These are phyloP conservation scores for Coemansia sp. DNA, from an alignment of 192 early-diverging fungal species.

Conservation along the genomic window DNA sequence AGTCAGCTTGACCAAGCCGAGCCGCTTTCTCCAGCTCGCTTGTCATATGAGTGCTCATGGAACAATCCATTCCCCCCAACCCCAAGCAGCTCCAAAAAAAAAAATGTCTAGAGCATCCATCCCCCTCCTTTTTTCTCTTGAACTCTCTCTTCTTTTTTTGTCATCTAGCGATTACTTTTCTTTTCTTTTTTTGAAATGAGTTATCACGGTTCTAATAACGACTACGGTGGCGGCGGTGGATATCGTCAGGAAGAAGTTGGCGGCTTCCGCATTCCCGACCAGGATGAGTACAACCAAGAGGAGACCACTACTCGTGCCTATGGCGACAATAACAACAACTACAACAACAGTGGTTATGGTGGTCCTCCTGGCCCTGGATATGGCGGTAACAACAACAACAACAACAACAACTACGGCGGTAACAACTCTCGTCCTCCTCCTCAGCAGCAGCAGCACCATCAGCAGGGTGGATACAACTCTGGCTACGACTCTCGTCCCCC, in stretches of 20 bases:
- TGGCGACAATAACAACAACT: slow-evolving; percentile 11
- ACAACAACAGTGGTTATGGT: too few species aligned
- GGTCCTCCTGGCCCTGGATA: neutral
- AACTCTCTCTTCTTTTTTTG: neutral
- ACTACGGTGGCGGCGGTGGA: neutral
- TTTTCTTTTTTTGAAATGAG: slow-evolving; percentile 16
- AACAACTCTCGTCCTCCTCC: slow-evolving; percentile 9
- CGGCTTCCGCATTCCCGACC: slow-evolving; percentile 16
- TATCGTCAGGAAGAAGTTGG: neutral
- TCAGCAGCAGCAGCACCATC: slow-evolving; percentile 9
- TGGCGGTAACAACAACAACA: slow-evolving; percentile 9
- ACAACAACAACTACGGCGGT: neutral
- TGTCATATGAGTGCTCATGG: too few species aligned
- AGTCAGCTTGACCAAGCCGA: too few species aligned
- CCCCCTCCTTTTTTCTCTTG: neutral
- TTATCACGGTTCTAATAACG: slow-evolving; percentile 17
- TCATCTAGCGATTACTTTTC: slow-evolving; percentile 9
- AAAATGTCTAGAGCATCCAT: too few species aligned
- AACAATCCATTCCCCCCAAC: neutral
- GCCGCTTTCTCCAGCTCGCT: too few species aligned
- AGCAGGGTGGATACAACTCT: neutral
- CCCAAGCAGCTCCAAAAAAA: neutral
- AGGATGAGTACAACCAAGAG: neutral
- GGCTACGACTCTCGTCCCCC: slow-evolving; percentile 11
- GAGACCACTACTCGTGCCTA: slow-evolving; percentile 5